Conservation (phyloP, 495 filamentous ascomycete species). For the Podospora didyma region DNA sequence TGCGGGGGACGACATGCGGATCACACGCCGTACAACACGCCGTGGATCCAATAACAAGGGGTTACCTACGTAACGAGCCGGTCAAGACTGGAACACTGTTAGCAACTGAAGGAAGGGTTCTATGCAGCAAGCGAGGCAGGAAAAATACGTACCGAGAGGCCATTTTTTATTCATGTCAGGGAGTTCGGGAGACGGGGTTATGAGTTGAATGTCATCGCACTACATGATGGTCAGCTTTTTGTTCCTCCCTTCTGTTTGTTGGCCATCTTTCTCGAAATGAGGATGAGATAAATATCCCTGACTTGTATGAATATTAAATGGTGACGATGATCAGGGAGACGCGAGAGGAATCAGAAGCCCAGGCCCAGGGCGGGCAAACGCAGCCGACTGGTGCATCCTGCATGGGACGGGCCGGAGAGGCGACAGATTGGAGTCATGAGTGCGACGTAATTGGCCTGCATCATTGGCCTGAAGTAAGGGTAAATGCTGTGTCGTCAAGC, state of each 20-base stretch:
- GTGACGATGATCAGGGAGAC: too few relatives aligned
- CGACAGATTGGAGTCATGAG: too few relatives aligned
- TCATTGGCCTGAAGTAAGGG: too few relatives aligned
- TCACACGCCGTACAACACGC: neutral
- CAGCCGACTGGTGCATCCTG: too few relatives aligned
- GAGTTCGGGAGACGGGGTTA: constrained; percentile 6
- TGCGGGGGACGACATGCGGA: constrained; percentile 1
- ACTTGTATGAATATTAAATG: too few relatives aligned
- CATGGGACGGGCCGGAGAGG: too few relatives aligned
- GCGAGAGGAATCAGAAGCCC: too few relatives aligned
- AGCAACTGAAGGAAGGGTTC: constrained; percentile 24
- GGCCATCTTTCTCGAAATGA: neutral
- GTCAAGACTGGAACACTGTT: constrained; percentile 59
- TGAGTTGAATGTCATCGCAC: constrained; percentile 21
- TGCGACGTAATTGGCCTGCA: too few relatives aligned
- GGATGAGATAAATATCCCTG: too few relatives aligned
- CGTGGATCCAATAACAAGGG: neutral
- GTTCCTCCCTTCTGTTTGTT: too few relatives aligned
- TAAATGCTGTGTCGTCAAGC: too few relatives aligned
- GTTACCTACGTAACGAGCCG: constrained; percentile 85
- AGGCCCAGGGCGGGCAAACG: too few relatives aligned
- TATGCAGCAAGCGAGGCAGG: neutral
- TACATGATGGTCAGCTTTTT: constrained; percentile 18
- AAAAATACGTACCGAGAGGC: constrained; percentile 46
- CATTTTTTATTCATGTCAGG: constrained; percentile 44